phyloP scores from a whole-genome alignment of 2,329 filamentous ascomycete species.

The Ceratocystis cacaofunesta region DNA sequence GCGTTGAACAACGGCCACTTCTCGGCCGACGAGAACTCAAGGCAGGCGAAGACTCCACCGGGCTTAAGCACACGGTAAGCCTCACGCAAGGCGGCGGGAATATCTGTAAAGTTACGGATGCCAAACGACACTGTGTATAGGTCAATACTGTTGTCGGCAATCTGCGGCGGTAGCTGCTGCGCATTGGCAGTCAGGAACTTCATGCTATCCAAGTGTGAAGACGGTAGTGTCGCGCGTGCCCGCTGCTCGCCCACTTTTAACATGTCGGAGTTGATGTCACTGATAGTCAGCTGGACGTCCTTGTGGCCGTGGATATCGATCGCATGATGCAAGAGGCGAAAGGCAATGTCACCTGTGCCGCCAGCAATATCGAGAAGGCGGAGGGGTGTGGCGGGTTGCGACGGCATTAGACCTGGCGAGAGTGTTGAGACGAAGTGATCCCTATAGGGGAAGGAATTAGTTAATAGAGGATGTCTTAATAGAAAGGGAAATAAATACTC shows the following conservation, averaged over 20 bases:
- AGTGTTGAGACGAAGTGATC: conserved; percentile 88
- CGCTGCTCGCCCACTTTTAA: conserved; percentile 74
- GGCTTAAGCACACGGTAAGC: conserved; percentile 83
- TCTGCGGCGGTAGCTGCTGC: conserved; percentile 48
- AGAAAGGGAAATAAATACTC: conserved; percentile 21
- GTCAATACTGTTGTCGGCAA: conserved; percentile 63
- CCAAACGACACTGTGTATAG: conserved; percentile 96
- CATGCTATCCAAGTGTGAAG: conserved; percentile 39
- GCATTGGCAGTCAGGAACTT: conserved; percentile 84
- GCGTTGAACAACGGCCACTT: conserved; percentile 64
- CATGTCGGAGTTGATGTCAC: conserved; percentile 95
- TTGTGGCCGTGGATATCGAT: conserved; percentile 66
- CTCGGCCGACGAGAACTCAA: conserved; percentile 82
- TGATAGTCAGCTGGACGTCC: conserved; percentile 67
- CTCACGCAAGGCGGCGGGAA: conserved; percentile 65
- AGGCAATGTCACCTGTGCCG: conserved; percentile 94
- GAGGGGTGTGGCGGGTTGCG: conserved; percentile 34
- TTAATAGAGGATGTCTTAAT: not conserved
- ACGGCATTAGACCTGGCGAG: conserved; percentile 55
- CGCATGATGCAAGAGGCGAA: conserved; percentile 83
- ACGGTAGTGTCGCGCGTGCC: conserved; percentile 40
- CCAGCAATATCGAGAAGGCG: conserved; percentile 92
- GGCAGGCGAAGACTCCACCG: conserved; percentile 86
- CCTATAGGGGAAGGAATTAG: conserved; percentile 23
- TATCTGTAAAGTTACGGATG: conserved; percentile 93